Evolutionary conservation across 148 eudicot genomes (phyloP).

Genomic region (Chenopodium suecicum): DNA sequence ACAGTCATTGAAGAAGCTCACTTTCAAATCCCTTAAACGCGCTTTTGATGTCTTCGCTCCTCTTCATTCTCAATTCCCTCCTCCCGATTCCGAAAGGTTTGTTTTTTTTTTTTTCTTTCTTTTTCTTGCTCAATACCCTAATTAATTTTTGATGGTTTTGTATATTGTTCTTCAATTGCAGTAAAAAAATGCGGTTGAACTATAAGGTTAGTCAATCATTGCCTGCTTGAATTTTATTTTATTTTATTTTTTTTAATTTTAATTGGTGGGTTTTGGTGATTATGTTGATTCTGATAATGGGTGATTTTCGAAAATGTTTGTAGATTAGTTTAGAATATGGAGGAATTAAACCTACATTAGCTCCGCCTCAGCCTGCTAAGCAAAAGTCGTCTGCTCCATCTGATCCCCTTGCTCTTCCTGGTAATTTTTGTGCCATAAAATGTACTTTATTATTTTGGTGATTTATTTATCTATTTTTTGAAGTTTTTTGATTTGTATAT

Average conservation of each 20-base stretch:
- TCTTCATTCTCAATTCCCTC: slow-evolving; percentile 63
- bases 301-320: slow-evolving; percentile 8
- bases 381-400: slow-evolving; percentile 46
- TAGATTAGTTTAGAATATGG: slow-evolving; percentile 68
- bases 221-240: not conserved
- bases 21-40: slow-evolving; percentile 74
- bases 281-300: not conserved
- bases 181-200: slow-evolving; percentile 81
- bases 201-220: slow-evolving; percentile 63
- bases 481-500: not conserved
- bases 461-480: not conserved
- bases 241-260: not conserved
- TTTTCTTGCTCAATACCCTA: slow-evolving; percentile 24
- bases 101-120: slow-evolving; percentile 28
- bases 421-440: slow-evolving; percentile 31
- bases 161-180: slow-evolving; percentile 29
- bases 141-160: not conserved
- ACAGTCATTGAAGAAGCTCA: slow-evolving; percentile 78
- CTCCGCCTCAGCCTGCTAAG: slow-evolving; percentile 36
- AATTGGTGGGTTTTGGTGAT: not conserved
- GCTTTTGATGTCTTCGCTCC: slow-evolving; percentile 86
- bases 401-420: slow-evolving; percentile 74
- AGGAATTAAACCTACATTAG: slow-evolving; percentile 43
- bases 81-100: slow-evolving; percentile 71
- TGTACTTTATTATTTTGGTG: not conserved